phyloP scores from a whole-genome alignment of 108 stramenopile species.

The Epithemia pelagica region DNA sequence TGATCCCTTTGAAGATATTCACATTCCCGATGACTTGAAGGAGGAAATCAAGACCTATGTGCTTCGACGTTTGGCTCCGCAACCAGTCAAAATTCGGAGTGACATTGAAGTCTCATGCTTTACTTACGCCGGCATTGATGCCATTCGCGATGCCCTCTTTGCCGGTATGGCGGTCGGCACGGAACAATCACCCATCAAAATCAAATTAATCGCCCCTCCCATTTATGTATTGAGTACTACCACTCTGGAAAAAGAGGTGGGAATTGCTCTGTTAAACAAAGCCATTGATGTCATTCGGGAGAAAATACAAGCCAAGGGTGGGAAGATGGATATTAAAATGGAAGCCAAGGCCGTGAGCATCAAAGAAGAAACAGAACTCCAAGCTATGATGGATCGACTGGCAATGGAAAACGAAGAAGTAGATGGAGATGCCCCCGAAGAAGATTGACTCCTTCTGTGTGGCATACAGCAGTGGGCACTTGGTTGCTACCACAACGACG shows the following conservation, averaged over 20 bases:
- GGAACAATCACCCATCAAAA: slow-evolving; percentile 80
- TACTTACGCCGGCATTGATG: slow-evolving; percentile 97
- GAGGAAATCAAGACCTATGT: slow-evolving; percentile 83
- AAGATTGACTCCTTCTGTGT: slow-evolving; percentile 36
- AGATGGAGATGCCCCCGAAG: slow-evolving; percentile 96
- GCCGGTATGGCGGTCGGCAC: slow-evolving; percentile 88
- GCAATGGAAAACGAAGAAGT: slow-evolving; percentile 95
- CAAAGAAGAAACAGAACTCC: slow-evolving; percentile 96
- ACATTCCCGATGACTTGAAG: slow-evolving; percentile 66
- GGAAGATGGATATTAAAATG: slow-evolving; percentile 97
- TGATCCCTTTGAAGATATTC: slow-evolving; percentile 73
- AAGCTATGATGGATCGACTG: slow-evolving; percentile 95
- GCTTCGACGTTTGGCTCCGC: slow-evolving; percentile 88
- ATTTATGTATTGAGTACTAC: slow-evolving; percentile 95
- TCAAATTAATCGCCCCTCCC: slow-evolving; percentile 96
- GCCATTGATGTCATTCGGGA: slow-evolving; percentile 86
- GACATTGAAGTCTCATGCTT: slow-evolving; percentile 99
- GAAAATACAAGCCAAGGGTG: slow-evolving; percentile 84
- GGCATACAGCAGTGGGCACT: too few relatives aligned
- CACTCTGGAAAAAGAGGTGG: slow-evolving; percentile 93
- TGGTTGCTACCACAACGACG: not conserved
- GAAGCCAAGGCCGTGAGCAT: slow-evolving; percentile 96
- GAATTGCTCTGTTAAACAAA: slow-evolving; percentile 83
- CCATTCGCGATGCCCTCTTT: slow-evolving; percentile 93
- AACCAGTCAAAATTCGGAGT: slow-evolving; percentile 97